Conservation (phyloP, 768 basidiomycete genomes). For the Boletales sp. region DNA sequence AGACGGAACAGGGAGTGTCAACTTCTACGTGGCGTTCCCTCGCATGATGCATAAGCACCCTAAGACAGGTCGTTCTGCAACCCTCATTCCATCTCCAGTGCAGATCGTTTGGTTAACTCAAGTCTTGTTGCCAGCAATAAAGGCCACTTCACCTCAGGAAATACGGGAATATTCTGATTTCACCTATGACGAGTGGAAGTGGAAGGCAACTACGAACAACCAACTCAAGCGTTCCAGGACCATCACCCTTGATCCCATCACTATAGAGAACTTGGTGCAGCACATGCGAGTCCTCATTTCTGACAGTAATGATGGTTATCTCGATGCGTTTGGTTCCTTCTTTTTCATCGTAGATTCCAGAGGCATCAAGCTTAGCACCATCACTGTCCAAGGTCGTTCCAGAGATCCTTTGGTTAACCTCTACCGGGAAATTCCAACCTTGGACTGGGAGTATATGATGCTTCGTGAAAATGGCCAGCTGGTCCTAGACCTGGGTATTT, state of each 20-base stretch:
- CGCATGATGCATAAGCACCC: slow-evolving; percentile 4
- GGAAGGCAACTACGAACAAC: slow-evolving; percentile 7
- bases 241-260: slow-evolving; percentile 1
- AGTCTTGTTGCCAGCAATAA: slow-evolving; percentile 5
- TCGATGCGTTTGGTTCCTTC: slow-evolving; percentile 9
- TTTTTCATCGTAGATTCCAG: slow-evolving; percentile 11
- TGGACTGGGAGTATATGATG: slow-evolving; percentile 14
- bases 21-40: slow-evolving; percentile 6
- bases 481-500: slow-evolving; percentile 6
- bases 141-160: slow-evolving; percentile 1
- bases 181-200: slow-evolving; percentile 10
- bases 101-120: slow-evolving; percentile 2
- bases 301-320: neutral
- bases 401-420: slow-evolving; percentile 1
- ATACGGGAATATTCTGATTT: slow-evolving; percentile 4
- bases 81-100: neutral
- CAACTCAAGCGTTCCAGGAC: slow-evolving; percentile 1
- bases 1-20: slow-evolving; percentile 1
- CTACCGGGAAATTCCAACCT: slow-evolving; percentile 6
- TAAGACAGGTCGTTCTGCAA: neutral
- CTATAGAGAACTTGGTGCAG: neutral
- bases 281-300: neutral
- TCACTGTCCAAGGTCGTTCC: slow-evolving; percentile 1
- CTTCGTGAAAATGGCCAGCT: slow-evolving; percentile 1
- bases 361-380: slow-evolving; percentile 11